Evolutionary conservation across 306 rosid species (phyloP).

Genomic region (Rubus idaeus): DNA sequence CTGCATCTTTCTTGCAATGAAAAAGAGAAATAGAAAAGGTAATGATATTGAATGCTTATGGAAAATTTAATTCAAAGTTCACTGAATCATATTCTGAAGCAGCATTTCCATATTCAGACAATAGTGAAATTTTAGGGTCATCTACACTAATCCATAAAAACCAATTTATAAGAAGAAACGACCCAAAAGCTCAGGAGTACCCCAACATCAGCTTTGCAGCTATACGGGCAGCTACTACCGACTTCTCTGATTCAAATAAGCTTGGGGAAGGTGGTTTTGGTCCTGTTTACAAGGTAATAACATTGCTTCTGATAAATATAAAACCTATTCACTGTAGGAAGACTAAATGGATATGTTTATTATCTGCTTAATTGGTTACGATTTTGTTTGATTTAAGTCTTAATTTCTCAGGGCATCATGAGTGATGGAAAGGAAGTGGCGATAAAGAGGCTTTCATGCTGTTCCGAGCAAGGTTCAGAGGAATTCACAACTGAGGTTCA

Average conservation of each 20-base stretch:
- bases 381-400: neutral
- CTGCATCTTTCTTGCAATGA: constrained; percentile 25
- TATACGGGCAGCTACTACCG: constrained; percentile 45
- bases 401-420: constrained; percentile 47
- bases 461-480: constrained; percentile 55
- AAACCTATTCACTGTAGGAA: neutral
- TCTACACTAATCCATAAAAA: neutral
- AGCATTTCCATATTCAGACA: constrained; percentile 15
- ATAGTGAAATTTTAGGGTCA: constrained; percentile 3
- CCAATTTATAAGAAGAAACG: constrained; percentile 11
- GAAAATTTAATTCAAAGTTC: neutral
- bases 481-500: constrained; percentile 68
- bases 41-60: neutral
- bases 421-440: constrained; percentile 59
- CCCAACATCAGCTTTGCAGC: constrained; percentile 43
- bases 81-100: neutral
- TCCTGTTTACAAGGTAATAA: constrained; percentile 56
- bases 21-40: constrained; percentile 26
- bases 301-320: neutral
- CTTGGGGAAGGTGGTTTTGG: constrained; percentile 85
- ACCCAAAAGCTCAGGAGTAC: constrained; percentile 22
- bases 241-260: constrained; percentile 52
- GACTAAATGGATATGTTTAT: neutral
- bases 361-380: neutral
- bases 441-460: constrained; percentile 53